phyloP scores from a whole-genome alignment of 306 rosid genomes.

The Potentilla sterilis region DNA sequence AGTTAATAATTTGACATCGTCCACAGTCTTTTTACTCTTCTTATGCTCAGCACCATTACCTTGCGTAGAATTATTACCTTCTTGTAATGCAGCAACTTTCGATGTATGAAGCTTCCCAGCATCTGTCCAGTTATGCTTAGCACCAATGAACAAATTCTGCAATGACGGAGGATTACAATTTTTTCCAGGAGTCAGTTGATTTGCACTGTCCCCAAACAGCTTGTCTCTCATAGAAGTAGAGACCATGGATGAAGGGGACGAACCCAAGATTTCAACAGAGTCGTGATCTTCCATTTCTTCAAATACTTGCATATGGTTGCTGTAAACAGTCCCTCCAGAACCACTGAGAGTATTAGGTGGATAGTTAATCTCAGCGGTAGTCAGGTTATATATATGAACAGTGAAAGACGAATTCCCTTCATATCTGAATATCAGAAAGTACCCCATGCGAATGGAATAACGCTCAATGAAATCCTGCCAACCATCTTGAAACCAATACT shows the following conservation, averaged over 20 bases:
- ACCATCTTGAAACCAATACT: constrained; percentile 68
- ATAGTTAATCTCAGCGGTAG: constrained; percentile 74
- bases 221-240: constrained; percentile 46
- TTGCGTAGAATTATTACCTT: constrained; percentile 46
- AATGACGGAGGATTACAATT: constrained; percentile 51
- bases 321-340: constrained; percentile 44
- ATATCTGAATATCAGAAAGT: constrained; percentile 72
- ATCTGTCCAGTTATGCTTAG: constrained; percentile 66
- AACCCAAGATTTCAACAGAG: constrained; percentile 44
- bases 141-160: constrained; percentile 76
- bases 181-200: constrained; percentile 40
- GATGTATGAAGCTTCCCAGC: constrained; percentile 48
- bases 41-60: constrained; percentile 65
- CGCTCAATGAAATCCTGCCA: constrained; percentile 79
- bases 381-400: constrained; percentile 64
- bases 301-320: constrained; percentile 46
- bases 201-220: constrained; percentile 42
- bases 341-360: constrained; percentile 40
- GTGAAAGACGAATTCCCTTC: constrained; percentile 73
- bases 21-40: constrained; percentile 64
- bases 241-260: constrained; percentile 29
- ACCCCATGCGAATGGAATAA: constrained; percentile 65
- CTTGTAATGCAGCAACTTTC: constrained; percentile 35
- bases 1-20: constrained; percentile 49
- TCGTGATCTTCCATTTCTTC: constrained; percentile 90